Base-by-base conservation (phyloP, 2,329 filamentous ascomycete species). In the Penicillium sp. region DNA sequence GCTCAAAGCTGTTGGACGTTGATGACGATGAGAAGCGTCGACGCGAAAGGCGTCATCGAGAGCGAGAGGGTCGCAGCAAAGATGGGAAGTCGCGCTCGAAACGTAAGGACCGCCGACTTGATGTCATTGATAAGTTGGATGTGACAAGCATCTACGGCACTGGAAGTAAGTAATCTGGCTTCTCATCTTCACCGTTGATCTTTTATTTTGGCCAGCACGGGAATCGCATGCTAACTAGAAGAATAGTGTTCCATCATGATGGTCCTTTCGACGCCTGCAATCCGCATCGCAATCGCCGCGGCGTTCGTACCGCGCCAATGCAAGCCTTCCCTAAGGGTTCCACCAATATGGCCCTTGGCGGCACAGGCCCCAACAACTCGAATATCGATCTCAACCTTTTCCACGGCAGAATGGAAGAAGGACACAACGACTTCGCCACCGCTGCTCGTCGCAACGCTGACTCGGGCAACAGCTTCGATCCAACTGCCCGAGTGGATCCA, bases 261-360 rank as follows among this genome's bases (percentile, higher is more conserved):
- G 94, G 94, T 0, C 94, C 94, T 4, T 99, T 97, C 67, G 94
- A 99, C 74, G 94, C 94, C 18, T 90, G 94, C 71, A 96, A 96
- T 72, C 91, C 94, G 4, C 89, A 96, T 71, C 90, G 94, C 61
- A 99, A 97, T 74, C 86, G 90, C 54, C 89, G 89, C 68, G 90
- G 87, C 65, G 86, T 88, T 67, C 85, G 87, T 56, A 86, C 89
- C 51, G 91, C 94, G 7, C 94, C 94, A 0, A 97, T 99, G 91
- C 87, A 96, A 71, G 94, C 94, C 2, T 99, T 97, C 74, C 91
- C 94, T 19, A 90, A 90, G 67, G 91, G 89, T 65, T 97, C 91
- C 1, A 83, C 89, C 57, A 99, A 99, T 79, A 97, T 96, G 79
- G 87, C 87, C 1, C 77, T 99, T 11, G 93, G 93, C 52, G 94